A percentile compares a stretch with the other conserved stretches of the same genome.
Evolutionary conservation across 371 early-diverging fungal genomes (phyloP).

Genomic region (Fennellomyces sp.): DNA sequence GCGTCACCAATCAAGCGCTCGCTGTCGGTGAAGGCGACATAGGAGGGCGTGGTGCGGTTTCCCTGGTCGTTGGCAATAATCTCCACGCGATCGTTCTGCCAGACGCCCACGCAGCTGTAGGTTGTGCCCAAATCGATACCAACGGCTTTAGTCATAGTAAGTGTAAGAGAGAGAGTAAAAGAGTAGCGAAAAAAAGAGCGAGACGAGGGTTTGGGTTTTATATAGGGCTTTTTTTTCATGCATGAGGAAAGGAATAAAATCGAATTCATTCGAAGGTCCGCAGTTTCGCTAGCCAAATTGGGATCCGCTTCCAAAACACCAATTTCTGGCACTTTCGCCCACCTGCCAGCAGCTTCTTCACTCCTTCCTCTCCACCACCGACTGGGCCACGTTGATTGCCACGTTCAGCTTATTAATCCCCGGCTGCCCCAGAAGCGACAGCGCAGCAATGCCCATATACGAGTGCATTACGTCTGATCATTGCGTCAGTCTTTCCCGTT

Average conservation of each 20-base stretch:
- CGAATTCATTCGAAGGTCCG: not conserved
- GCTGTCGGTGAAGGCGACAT: constrained; percentile 91
- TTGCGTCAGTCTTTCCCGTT: no score
- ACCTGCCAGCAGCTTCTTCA: not conserved
- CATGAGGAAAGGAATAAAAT: not conserved
- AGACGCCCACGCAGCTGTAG: constrained; percentile 98
- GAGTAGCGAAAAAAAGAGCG: not conserved
- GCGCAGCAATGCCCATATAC: constrained; percentile 84
- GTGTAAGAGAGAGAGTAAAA: not conserved
- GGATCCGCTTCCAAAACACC: not conserved
- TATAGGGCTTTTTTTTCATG: not conserved
- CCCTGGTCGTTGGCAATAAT: constrained; percentile 98
- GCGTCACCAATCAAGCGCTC: constrained; percentile 95
- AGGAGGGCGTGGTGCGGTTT: constrained; percentile 95
- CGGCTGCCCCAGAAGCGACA: constrained; percentile 64
- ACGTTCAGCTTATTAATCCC: constrained; percentile 55
- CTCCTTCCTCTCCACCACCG: constrained; percentile 16
- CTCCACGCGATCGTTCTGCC: constrained; percentile 95
- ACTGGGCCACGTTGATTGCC: constrained; percentile 59
- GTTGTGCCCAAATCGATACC: constrained; percentile 99
- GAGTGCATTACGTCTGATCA: constrained; percentile 81
- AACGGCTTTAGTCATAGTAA: constrained; percentile 48
- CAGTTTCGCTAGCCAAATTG: not conserved
- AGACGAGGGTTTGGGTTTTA: constrained; percentile 3
- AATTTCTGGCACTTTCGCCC: not conserved